Percentiles rank a stretch among this genome's conserved stretches.
Evolutionary conservation across 345 rosid species (phyloP).

Genomic region (Cardamine occulta): DNA sequence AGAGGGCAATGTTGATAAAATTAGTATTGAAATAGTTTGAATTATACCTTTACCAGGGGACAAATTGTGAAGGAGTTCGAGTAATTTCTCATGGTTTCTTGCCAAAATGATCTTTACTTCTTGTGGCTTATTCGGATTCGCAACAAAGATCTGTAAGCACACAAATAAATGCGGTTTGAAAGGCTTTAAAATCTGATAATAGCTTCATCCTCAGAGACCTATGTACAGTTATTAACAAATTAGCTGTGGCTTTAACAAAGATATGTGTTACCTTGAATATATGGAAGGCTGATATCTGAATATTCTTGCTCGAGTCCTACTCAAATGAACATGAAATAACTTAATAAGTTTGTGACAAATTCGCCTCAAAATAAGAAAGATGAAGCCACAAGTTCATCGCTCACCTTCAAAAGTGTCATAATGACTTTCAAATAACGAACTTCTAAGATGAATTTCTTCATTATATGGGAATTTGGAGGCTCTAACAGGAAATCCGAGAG

Average conservation of each 20-base stretch:
- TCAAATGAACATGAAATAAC: slow-evolving; percentile 30
- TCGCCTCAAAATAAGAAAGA: background rate
- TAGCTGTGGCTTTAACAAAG: background rate
- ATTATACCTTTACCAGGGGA: slow-evolving; percentile 78
- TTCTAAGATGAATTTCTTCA: slow-evolving; percentile 91
- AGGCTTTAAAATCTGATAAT: slow-evolving; percentile 10
- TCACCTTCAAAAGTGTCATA: slow-evolving; percentile 89
- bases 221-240: slow-evolving; percentile 2
- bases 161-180: background rate
- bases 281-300: slow-evolving; percentile 90
- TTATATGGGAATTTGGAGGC: slow-evolving; percentile 78
- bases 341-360: slow-evolving; percentile 16
- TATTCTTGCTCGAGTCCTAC: slow-evolving; percentile 96
- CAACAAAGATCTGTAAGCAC: slow-evolving; percentile 76
- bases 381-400: slow-evolving; percentile 17
- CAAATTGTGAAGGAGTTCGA: slow-evolving; percentile 68
- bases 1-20: background rate
- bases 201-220: slow-evolving; percentile 21
- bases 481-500: slow-evolving; percentile 94
- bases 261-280: slow-evolving; percentile 74
- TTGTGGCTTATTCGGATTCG: slow-evolving; percentile 94
- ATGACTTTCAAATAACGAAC: slow-evolving; percentile 89
- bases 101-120: slow-evolving; percentile 85
- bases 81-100: slow-evolving; percentile 76
- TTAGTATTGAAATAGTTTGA: background rate